Conservation (phyloP, 805 yeast genomes). For the Schwanniomyces yamadae region DNA sequence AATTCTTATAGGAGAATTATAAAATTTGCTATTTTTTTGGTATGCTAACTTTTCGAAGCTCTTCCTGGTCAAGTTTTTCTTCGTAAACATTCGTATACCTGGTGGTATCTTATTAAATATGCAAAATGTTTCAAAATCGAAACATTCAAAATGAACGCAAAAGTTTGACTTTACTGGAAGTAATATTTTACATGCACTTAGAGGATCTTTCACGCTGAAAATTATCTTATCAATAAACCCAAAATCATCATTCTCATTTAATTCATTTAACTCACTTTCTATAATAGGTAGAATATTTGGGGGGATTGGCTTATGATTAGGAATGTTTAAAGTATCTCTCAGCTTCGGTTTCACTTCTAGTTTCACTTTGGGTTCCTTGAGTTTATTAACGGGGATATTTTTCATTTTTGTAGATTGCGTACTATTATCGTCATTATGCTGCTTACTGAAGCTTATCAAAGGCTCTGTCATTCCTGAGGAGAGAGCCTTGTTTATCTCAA, state of each 20-base stretch:
- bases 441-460: neutral
- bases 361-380: neutral
- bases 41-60: constrained; percentile 13
- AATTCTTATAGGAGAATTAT: constrained; percentile 4
- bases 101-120: constrained; percentile 33
- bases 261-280: constrained; percentile 24
- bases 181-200: constrained; percentile 35
- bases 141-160: constrained; percentile 45
- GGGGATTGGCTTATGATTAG: constrained; percentile 24
- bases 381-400: neutral
- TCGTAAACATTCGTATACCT: constrained; percentile 21
- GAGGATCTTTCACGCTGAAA: constrained; percentile 40
- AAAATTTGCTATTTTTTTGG: constrained; percentile 3
- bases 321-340: neutral
- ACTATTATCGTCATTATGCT: neutral
- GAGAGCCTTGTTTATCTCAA: constrained; percentile 16
- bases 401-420: neutral
- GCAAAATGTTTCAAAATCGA: constrained; percentile 43
- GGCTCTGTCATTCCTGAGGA: constrained; percentile 3
- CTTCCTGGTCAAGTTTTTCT: constrained; percentile 26
- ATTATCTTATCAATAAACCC: constrained; percentile 36
- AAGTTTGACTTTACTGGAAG: constrained; percentile 39
- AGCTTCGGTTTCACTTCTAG: neutral
- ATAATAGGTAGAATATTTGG: constrained; percentile 27
- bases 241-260: constrained; percentile 28